phyloP scores from a whole-genome alignment of 1,139 yeast genomes.

The Magnusiomyces magnusii region DNA sequence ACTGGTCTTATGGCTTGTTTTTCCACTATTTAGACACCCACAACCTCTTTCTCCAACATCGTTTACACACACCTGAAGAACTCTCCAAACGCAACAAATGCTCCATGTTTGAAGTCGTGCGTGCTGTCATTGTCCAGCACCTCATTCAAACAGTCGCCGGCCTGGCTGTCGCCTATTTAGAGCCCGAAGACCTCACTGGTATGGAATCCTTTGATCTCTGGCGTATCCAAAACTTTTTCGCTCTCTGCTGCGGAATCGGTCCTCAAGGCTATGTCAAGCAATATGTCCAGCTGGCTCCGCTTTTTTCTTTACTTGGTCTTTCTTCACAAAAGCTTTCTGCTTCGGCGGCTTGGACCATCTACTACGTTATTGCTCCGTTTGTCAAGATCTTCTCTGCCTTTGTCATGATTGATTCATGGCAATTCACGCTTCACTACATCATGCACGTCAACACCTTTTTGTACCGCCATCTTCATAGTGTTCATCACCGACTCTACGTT shows the following conservation, averaged over 20 bases:
- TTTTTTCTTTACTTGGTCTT: constrained; percentile 30
- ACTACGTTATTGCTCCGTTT: constrained; percentile 39
- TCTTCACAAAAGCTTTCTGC: constrained; percentile 24
- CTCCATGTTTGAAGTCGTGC: constrained; percentile 55
- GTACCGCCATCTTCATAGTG: constrained; percentile 79
- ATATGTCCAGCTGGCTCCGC: neutral
- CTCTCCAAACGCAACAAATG: constrained; percentile 70
- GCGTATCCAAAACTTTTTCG: constrained; percentile 28
- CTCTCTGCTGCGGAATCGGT: constrained; percentile 8
- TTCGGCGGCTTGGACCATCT: constrained; percentile 41
- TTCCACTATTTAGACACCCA: constrained; percentile 70
- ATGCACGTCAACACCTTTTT: constrained; percentile 79
- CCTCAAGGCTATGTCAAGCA: constrained; percentile 8
- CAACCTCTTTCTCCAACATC: constrained; percentile 68
- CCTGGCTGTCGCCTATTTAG: constrained; percentile 48
- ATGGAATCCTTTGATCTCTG: constrained; percentile 63
- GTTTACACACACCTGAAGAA: constrained; percentile 91
- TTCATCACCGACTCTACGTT: constrained; percentile 89
- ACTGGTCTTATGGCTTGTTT: constrained; percentile 58
- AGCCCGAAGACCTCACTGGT: constrained; percentile 55
- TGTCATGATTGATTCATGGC: constrained; percentile 86
- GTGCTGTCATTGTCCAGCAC: constrained; percentile 82
- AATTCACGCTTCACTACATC: constrained; percentile 74
- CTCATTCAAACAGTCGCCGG: constrained; percentile 73
- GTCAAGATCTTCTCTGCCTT: constrained; percentile 56